Evolutionary conservation across 2,329 filamentous ascomycete genomes (phyloP).

Genomic region (Eurotiales sp.): DNA sequence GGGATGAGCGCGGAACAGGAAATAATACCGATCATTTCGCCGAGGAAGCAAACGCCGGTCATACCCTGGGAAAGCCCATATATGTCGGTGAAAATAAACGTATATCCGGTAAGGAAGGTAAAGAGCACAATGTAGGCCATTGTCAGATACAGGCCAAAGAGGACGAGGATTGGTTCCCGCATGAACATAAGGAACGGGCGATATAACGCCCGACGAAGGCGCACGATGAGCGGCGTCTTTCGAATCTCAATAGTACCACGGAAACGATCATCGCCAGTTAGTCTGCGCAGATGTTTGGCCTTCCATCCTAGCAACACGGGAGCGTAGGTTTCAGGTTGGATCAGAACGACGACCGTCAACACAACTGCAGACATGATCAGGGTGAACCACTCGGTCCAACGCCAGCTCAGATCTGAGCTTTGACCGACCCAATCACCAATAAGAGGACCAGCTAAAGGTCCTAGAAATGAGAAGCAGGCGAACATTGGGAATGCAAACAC

Average conservation of each 20-base stretch:
- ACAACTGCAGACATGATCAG: slow-evolving; percentile 34
- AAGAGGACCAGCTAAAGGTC: slow-evolving; percentile 37
- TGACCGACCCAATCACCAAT: slow-evolving; percentile 45
- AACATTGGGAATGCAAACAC: slow-evolving; percentile 50
- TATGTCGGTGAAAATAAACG: slow-evolving; percentile 48
- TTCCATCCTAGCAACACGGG: slow-evolving; percentile 47
- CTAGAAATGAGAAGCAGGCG: slow-evolving; percentile 42
- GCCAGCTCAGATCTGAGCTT: slow-evolving; percentile 38
- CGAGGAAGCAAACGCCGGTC: slow-evolving; percentile 47
- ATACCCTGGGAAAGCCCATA: slow-evolving; percentile 45
- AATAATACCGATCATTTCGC: slow-evolving; percentile 44
- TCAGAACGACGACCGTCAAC: slow-evolving; percentile 36
- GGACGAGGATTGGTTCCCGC: slow-evolving; percentile 36
- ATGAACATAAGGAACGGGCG: slow-evolving; percentile 47
- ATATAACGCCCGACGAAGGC: slow-evolving; percentile 43
- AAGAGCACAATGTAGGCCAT: slow-evolving; percentile 32
- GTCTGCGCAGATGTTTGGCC: slow-evolving; percentile 36
- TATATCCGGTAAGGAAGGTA: slow-evolving; percentile 43
- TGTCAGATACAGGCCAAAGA: slow-evolving; percentile 25
- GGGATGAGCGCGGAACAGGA: slow-evolving; percentile 39
- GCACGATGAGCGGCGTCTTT: slow-evolving; percentile 35
- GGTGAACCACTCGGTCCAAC: slow-evolving; percentile 47
- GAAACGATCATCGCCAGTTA: slow-evolving; percentile 47
- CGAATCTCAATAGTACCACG: slow-evolving; percentile 46
- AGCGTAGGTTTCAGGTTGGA: slow-evolving; percentile 51